Evolutionary conservation across 768 basidiomycete genomes (phyloP).

Genomic region (Neoboletus brunneissimus): DNA sequence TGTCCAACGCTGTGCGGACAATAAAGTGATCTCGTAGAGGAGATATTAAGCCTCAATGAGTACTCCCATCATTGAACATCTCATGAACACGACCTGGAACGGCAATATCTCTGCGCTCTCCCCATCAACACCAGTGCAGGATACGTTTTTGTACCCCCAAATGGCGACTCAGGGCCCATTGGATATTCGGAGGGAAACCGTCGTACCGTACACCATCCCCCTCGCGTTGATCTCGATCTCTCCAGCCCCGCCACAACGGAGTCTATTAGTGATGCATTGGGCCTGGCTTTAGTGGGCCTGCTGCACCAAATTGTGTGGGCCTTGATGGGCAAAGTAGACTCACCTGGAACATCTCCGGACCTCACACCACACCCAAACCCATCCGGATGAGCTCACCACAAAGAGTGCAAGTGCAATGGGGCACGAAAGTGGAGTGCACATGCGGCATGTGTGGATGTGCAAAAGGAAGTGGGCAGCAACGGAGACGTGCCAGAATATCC

Average conservation of each 20-base stretch:
- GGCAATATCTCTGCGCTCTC: constrained; percentile 57
- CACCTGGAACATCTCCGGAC: no score
- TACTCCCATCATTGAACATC: constrained; percentile 46
- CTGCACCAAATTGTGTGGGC: no score
- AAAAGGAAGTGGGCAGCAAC: no score
- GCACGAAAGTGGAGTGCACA: no score
- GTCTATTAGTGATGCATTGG: no score
- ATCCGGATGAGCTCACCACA: no score
- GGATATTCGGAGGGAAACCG: neutral
- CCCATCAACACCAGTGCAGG: constrained; percentile 14
- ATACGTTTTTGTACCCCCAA: constrained; percentile 26
- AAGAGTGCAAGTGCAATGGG: no score
- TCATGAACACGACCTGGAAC: constrained; percentile 57
- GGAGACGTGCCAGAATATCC: no score
- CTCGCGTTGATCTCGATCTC: constrained; percentile 75
- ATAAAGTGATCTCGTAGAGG: constrained; percentile 69
- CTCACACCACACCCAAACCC: no score
- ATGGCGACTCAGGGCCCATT: neutral
- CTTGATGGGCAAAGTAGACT: no score
- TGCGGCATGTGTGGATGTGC: no score
- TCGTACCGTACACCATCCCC: constrained; percentile 54
- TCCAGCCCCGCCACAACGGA: constrained; percentile 57
- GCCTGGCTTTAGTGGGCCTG: no score
- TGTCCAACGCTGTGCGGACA: constrained; percentile 46
- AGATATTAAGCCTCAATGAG: constrained; percentile 54